Evolutionary conservation across 2,329 filamentous ascomycete genomes (phyloP).

Genomic region (Verticillium zaregamsianum): DNA sequence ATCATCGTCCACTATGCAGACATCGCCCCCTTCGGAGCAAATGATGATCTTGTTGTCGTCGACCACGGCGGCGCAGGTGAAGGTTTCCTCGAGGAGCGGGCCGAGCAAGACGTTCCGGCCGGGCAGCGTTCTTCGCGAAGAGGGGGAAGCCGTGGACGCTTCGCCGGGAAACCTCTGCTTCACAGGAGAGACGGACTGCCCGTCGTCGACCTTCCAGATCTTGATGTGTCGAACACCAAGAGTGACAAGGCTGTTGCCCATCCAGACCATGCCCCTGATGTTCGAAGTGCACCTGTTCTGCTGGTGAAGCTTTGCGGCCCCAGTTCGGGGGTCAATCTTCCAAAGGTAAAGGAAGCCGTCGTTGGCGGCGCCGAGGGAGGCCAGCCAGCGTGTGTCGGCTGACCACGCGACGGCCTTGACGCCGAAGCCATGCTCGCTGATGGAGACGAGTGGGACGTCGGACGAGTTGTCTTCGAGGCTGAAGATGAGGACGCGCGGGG

Average conservation of each 20-base stretch:
- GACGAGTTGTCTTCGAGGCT: slow-evolving; percentile 74
- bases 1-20: slow-evolving; percentile 83
- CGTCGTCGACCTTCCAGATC: slow-evolving; percentile 81
- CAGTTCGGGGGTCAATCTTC: slow-evolving; percentile 78
- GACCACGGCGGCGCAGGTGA: slow-evolving; percentile 71
- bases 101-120: slow-evolving; percentile 88
- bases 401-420: slow-evolving; percentile 89
- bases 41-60: slow-evolving; percentile 73
- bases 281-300: slow-evolving; percentile 88
- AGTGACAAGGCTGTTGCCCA: slow-evolving; percentile 79
- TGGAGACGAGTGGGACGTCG: slow-evolving; percentile 76
- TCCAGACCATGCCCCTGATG: slow-evolving; percentile 84
- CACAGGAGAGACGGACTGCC: slow-evolving; percentile 52
- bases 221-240: slow-evolving; percentile 90
- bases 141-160: slow-evolving; percentile 16
- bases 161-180: slow-evolving; percentile 52
- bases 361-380: slow-evolving; percentile 82
- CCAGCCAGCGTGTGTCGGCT: slow-evolving; percentile 77
- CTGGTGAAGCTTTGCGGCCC: slow-evolving; percentile 74
- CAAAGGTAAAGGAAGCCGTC: slow-evolving; percentile 94
- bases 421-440: slow-evolving; percentile 87
- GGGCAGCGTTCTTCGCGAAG: slow-evolving; percentile 65
- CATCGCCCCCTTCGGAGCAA: slow-evolving; percentile 80
- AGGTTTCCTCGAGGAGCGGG: slow-evolving; percentile 74
- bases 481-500: slow-evolving; percentile 86